Conservation (phyloP, 805 yeast species). For the Barnettozyma populi region DNA sequence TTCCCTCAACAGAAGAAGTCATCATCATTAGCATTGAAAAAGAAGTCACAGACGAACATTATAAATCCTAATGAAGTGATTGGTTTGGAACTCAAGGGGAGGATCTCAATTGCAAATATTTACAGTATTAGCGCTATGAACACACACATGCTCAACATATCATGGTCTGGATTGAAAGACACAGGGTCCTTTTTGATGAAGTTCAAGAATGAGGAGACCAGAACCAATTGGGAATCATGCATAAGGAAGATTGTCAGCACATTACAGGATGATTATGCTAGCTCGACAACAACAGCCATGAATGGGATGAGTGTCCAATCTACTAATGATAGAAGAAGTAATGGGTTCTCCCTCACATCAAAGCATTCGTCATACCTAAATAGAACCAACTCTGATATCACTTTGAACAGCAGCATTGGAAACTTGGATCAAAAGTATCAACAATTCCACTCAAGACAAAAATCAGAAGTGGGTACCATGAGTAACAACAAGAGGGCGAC, state of each 20-base stretch:
- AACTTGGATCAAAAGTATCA: conserved; percentile 7
- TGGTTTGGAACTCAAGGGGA: conserved; percentile 64
- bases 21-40: conserved; percentile 39
- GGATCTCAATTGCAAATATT: conserved; percentile 72
- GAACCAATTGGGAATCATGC: conserved; percentile 77
- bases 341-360: conserved; percentile 22
- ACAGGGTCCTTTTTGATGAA: conserved; percentile 80
- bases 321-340: conserved; percentile 23
- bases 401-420: conserved; percentile 10
- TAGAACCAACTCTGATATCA: conserved; percentile 20
- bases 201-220: conserved; percentile 76
- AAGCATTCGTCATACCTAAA: conserved; percentile 22
- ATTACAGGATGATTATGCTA: conserved; percentile 25
- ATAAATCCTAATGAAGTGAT: conserved; percentile 22
- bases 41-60: conserved; percentile 28
- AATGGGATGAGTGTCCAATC: conserved; percentile 14
- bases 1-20: conserved; percentile 41
- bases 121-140: conserved; percentile 37
- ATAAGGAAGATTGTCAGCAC: conserved; percentile 41
- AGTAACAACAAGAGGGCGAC: conserved; percentile 20
- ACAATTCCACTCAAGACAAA: conserved; percentile 22
- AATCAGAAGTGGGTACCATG: conserved; percentile 20
- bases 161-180: conserved; percentile 85
- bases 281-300: conserved; percentile 8
- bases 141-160: conserved; percentile 58